Base-by-base conservation (phyloP, 2,329 filamentous ascomycete species). In the Aspergillus quadrilineatus region DNA sequence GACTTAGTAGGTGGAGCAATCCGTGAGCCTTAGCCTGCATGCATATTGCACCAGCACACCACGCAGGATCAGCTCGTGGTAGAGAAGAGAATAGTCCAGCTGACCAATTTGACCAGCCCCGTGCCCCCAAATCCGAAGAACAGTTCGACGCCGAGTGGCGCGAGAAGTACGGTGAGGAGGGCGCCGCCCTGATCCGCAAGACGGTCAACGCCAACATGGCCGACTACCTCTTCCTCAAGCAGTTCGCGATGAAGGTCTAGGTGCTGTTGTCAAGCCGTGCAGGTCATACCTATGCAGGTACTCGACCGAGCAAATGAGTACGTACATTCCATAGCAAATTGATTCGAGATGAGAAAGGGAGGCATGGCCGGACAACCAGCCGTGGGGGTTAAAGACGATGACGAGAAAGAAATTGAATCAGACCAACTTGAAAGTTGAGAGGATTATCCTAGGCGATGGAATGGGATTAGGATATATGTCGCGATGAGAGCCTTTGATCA, bases 181-280 rank as follows among this genome's bases (percentile, higher is more conserved):
- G 77, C 9, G 85, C 85, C 4, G 80, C 79, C 57, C 70, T 82
- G 54, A 87, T 87, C 63, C 77, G 80, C 41, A 75, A 83, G 65
- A 82, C 82, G 0, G 84, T 87, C 48, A 80, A 84, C 52, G 78
- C 75, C 52, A 85, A 83, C 67, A 80, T 86, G 67, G 77, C 74
- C 55, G 79, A 86, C 67, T 87, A 87, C 67, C 78, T 85, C 65
- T 86, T 87, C 66, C 66, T 87, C 74, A 87, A 86, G 80, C 81
- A 85, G 66, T 87, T 85, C 69, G 82, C 82, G 60, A 78, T 87
- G 70, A 84, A 81, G 70, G 73, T 77, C 28, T 76, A 69, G 60
- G 17, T 10, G 26, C 26, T 8, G 15, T n/a, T 8, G 14, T 46
- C 17, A 30, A 29, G 43, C 43, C 12, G 9, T 14, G 44, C 8